Evolutionary conservation across 2,329 filamentous ascomycete species (phyloP).

Genomic region (Diaporthe longicolla): DNA sequence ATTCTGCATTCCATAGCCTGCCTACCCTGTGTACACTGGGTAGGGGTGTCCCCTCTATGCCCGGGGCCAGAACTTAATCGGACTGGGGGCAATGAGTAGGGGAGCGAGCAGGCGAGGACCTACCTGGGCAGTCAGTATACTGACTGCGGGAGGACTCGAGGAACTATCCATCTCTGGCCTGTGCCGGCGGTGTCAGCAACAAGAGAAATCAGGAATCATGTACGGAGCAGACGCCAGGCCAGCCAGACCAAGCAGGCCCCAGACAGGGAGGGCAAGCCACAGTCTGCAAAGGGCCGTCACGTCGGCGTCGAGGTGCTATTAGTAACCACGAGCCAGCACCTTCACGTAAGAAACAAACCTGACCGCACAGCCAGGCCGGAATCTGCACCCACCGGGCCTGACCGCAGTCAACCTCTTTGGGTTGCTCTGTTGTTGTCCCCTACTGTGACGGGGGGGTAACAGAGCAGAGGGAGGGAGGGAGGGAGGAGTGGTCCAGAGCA

Average conservation of each 20-base stretch:
- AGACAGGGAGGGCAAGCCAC: conserved; percentile 10
- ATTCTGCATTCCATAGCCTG: conserved; percentile 15
- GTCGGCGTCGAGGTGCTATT: conserved; percentile 30
- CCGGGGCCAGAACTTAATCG: conserved; percentile 17
- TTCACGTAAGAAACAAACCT: conserved; percentile 35
- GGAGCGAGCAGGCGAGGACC: neutral
- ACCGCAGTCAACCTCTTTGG: conserved; percentile 33
- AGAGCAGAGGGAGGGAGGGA: too few species aligned
- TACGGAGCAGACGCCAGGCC: conserved; percentile 5
- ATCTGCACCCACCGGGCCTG: conserved; percentile 38
- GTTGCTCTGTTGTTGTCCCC: neutral
- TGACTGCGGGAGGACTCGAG: neutral
- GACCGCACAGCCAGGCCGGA: conserved; percentile 41
- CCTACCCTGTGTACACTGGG: neutral
- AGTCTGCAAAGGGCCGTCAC: conserved; percentile 19
- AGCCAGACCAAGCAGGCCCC: neutral
- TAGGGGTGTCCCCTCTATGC: conserved; percentile 12
- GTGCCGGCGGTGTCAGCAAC: conserved; percentile 18
- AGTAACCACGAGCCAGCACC: conserved; percentile 25
- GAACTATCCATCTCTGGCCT: neutral
- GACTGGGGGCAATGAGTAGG: conserved; percentile 20
- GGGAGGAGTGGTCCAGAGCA: conserved; percentile 18
- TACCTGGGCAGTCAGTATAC: neutral
- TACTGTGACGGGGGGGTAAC: too few species aligned
- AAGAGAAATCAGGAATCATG: neutral